phyloP scores from a whole-genome alignment of 768 basidiomycete genomes.

The Rhizopogon rudus region DNA sequence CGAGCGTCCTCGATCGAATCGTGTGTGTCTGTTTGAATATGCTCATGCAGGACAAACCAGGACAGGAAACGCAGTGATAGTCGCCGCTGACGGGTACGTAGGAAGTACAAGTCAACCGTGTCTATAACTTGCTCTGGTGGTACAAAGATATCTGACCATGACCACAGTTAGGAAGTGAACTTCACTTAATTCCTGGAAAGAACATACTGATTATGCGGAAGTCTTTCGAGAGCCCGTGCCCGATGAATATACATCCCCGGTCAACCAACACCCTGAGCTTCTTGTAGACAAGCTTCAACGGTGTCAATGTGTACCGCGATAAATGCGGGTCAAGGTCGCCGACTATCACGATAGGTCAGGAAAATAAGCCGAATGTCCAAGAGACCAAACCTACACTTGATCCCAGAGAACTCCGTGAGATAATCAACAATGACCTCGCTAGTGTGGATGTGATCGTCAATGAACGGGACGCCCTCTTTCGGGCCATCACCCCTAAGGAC shows the following conservation, averaged over 20 bases:
- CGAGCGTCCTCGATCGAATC: constrained; percentile 98
- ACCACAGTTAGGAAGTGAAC: not conserved
- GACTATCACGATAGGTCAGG: constrained; percentile 39
- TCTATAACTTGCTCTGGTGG: constrained; percentile 95
- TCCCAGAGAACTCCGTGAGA: constrained; percentile 94
- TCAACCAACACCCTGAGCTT: constrained; percentile 92
- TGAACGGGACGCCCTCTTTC: constrained; percentile 83
- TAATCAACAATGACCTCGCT: constrained; percentile 96
- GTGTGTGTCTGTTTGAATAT: constrained; percentile 91
- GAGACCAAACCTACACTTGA: constrained; percentile 61
- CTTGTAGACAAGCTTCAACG: constrained; percentile 97
- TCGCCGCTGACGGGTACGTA: constrained; percentile 75
- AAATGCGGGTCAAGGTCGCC: constrained; percentile 87
- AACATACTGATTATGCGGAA: constrained; percentile 95
- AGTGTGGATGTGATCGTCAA: constrained; percentile 97
- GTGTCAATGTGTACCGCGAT: constrained; percentile 86
- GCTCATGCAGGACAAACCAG: constrained; percentile 88
- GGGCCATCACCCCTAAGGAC: constrained; percentile 84
- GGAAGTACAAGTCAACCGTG: constrained; percentile 94
- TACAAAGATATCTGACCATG: constrained; percentile 78
- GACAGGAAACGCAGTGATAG: constrained; percentile 90
- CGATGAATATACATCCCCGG: constrained; percentile 93
- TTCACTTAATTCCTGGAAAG: not conserved
- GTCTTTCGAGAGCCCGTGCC: constrained; percentile 95
- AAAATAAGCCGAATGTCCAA: not conserved